Base-by-base conservation (phyloP, 805 yeast species). In the Starmerella roubikii region DNA sequence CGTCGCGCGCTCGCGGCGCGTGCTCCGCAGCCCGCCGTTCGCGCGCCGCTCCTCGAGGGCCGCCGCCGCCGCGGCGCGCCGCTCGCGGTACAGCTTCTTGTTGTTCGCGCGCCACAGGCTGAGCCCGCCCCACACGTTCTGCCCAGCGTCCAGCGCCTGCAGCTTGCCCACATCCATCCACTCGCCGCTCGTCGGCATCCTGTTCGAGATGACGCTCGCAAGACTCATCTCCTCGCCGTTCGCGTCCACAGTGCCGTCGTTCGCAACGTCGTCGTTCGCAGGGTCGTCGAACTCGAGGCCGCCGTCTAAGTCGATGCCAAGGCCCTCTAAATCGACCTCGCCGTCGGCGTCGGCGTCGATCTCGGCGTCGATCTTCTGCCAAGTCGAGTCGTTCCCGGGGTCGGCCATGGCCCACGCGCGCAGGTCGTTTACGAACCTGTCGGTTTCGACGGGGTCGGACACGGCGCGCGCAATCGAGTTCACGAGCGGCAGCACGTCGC, bases 61-160 rank as follows among this genome's bases (percentile, higher is more conserved):
- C 10, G 17, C 24, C 10, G 24, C 24, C 24, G 7, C 24, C 11
- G 7, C 10, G 11, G 19, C 31, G 7, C 11, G 7, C 10, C 19
- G 17, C 31, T 28, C 31, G 31, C 19, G 31, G 10, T 22, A 22
- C 7, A 22, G 24, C 10, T 22, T 22, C 29, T 26, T n/a, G 15
- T n/a, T n/a, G 15, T 26, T 8, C 15, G 13, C 29, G 10, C 79
- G 80, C 96, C 96, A 88, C 59, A 83, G 93, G 47, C 82, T 88
- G 12, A 88, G 80, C 8, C 96, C 96, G 22, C 93, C 71, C 95
- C 96, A 86, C 54, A 74, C 79, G 24, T 66, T 61, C 41, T 67
- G 71, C 58, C 83, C 65, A 17, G 74, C 68, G 38, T 74, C 75
- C 54, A 48, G 35, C 8, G 25, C 11, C 21, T 32, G 33, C 29